Conservation (phyloP, 495 filamentous ascomycete species). For the Cladorrhinum samala region DNA sequence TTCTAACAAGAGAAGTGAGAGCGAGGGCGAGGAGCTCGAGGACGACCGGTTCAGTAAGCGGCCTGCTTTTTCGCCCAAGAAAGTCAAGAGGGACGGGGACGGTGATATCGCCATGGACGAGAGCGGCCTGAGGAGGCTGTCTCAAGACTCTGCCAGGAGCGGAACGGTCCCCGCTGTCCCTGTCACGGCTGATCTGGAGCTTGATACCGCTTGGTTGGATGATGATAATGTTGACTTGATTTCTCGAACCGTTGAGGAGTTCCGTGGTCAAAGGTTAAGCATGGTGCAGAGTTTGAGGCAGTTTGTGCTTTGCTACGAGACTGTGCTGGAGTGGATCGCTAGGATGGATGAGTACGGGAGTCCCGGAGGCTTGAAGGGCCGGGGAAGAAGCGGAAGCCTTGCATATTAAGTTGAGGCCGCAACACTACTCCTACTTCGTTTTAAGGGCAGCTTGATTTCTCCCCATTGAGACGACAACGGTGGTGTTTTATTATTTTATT, state of each 20-base stretch:
- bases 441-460: too few species aligned
- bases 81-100: constrained; percentile 27
- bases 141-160: neutral
- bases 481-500: too few species aligned
- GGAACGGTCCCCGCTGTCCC: too few species aligned
- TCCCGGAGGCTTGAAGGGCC: neutral
- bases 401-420: constrained; percentile 6
- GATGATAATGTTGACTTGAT: constrained; percentile 68
- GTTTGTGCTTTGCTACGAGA: constrained; percentile 95
- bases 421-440: too few species aligned
- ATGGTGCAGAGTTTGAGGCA: constrained; percentile 97
- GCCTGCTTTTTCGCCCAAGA: constrained; percentile 6
- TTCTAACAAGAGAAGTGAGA: constrained; percentile 22
- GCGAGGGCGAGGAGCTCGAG: constrained; percentile 24
- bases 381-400: constrained; percentile 24
- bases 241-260: constrained; percentile 79
- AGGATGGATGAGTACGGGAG: constrained; percentile 30
- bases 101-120: constrained; percentile 37
- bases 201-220: constrained; percentile 38
- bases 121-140: neutral
- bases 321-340: constrained; percentile 78
- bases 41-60: constrained; percentile 15
- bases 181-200: constrained; percentile 6
- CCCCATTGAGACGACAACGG: neutral
- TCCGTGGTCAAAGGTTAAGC: constrained; percentile 78